Percentiles rank a stretch among this genome's conserved stretches.
Evolutionary conservation across 805 yeast genomes (phyloP).

Genomic region (Clavispora carvajalis): DNA sequence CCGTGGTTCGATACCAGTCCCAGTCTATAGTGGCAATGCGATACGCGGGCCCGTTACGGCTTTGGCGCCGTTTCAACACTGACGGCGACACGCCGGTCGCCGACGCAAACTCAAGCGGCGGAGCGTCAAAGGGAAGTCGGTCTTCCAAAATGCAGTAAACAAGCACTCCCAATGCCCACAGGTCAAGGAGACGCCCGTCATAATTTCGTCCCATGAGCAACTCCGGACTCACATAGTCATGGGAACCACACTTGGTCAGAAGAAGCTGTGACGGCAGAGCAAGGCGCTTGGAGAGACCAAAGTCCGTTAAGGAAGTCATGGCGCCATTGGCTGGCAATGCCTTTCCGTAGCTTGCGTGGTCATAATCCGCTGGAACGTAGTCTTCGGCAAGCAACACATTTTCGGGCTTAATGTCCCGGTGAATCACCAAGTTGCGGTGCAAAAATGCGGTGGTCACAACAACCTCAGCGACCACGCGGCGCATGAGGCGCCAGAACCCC

Average conservation of each 20-base stretch:
- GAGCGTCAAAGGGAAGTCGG: slow-evolving; percentile 86
- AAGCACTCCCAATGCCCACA: slow-evolving; percentile 96
- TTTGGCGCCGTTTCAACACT: slow-evolving; percentile 37
- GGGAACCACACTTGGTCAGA: slow-evolving; percentile 91
- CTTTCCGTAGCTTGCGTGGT: too few species aligned
- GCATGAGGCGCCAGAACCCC: slow-evolving; percentile 45
- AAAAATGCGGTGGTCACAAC: slow-evolving; percentile 63
- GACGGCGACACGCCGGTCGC: slow-evolving; percentile 32
- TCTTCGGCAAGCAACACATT: slow-evolving; percentile 53
- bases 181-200: slow-evolving; percentile 85
- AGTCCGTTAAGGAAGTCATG: slow-evolving; percentile 69
- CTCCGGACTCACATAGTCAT: slow-evolving; percentile 95
- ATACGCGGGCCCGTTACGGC: slow-evolving; percentile 63
- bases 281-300: slow-evolving; percentile 77
- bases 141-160: slow-evolving; percentile 80
- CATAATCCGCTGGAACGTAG: slow-evolving; percentile 7
- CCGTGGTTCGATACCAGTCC: slow-evolving; percentile 61
- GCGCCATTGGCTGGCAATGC: slow-evolving; percentile 8
- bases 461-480: slow-evolving; percentile 66
- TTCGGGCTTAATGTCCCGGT: slow-evolving; percentile 89
- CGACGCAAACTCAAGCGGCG: slow-evolving; percentile 45
- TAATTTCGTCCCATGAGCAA: slow-evolving; percentile 83
- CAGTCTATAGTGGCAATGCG: slow-evolving; percentile 90
- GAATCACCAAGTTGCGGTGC: slow-evolving; percentile 67
- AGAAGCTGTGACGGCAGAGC: slow-evolving; percentile 57